A percentile compares a stretch with the other conserved stretches of the same genome.
These are phyloP conservation scores for Paramecium pentaurelia DNA, from an alignment of 73 alveolate species.

Conservation along the genomic window DNA sequence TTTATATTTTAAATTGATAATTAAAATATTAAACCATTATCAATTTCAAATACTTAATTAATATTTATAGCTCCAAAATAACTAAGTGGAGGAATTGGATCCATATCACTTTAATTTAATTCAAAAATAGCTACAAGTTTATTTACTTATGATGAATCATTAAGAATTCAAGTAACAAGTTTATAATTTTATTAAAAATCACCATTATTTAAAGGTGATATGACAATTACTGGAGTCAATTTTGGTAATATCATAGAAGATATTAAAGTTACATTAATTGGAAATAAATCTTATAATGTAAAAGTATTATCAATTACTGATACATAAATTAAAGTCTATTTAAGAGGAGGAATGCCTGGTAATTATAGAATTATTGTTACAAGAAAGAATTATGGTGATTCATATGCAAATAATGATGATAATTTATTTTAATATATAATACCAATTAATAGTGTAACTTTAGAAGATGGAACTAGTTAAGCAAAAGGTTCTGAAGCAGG, in stretches of 20 bases:
- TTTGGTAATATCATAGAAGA: neutral
- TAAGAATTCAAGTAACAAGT: neutral
- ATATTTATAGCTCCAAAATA: neutral
- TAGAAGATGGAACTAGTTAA: neutral
- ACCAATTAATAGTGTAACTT: neutral
- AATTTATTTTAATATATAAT: neutral
- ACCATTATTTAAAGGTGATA: neutral
- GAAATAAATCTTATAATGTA: neutral
- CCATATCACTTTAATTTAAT: neutral
- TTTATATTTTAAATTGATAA: neutral
- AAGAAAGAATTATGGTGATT: neutral
- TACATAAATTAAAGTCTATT: neutral
- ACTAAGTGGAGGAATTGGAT: neutral
- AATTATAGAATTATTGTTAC: neutral
- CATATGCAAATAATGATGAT: neutral
- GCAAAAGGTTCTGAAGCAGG: slow-evolving; percentile 25
- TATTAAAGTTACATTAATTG: neutral
- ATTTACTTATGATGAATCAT: neutral
- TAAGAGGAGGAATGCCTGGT: slow-evolving; percentile 54
- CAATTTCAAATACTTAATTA: neutral
- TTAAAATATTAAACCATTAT: neutral
- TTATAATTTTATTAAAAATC: neutral
- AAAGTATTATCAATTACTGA: neutral
- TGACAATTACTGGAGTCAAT: neutral
- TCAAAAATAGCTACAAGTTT: neutral